phyloP scores from a whole-genome alignment of 495 filamentous ascomycete genomes.

The Hyaloscypha variabilis region DNA sequence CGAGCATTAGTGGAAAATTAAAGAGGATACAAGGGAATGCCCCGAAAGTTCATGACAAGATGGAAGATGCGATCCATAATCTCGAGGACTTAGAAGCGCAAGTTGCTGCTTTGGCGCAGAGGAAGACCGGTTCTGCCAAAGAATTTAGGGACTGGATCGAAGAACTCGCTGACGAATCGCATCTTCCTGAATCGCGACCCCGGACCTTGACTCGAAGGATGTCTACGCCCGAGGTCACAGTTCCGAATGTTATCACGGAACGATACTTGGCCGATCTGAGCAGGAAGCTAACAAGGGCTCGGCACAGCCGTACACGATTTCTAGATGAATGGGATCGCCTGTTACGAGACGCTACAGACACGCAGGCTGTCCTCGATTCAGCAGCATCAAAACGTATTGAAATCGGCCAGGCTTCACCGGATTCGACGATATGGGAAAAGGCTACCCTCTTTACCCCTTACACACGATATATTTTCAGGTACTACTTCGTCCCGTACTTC shows the following conservation, averaged over 20 bases:
- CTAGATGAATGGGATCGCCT: conserved; percentile 83
- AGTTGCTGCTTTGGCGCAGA: conserved; percentile 72
- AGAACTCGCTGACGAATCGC: conserved; percentile 74
- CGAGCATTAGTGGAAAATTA: conserved; percentile 71
- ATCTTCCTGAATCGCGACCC: conserved; percentile 63
- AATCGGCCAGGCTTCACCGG: conserved; percentile 62
- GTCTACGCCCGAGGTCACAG: conserved; percentile 42
- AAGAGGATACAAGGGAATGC: conserved; percentile 76
- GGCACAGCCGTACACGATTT: conserved; percentile 82
- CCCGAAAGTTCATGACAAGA: conserved; percentile 79
- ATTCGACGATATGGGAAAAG: conserved; percentile 54
- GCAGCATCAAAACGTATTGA: conserved; percentile 77
- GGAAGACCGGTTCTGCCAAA: conserved; percentile 81
- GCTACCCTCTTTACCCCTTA: conserved; percentile 76
- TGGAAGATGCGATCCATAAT: conserved; percentile 81
- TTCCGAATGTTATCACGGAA: conserved; percentile 87
- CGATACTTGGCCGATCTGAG: conserved; percentile 91
- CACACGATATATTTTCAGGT: conserved; percentile 78
- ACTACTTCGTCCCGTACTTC: conserved; percentile 66
- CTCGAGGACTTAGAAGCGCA: conserved; percentile 82
- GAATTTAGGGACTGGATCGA: conserved; percentile 95
- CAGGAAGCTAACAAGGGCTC: conserved; percentile 73
- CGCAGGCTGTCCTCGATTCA: conserved; percentile 85
- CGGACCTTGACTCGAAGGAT: conserved; percentile 43
- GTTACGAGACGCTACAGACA: conserved; percentile 68